A percentile compares a stretch with the other conserved stretches of the same genome.
phyloP scores from a whole-genome alignment of 2,329 filamentous ascomycete genomes.

The Cryphonectria radicalis region DNA sequence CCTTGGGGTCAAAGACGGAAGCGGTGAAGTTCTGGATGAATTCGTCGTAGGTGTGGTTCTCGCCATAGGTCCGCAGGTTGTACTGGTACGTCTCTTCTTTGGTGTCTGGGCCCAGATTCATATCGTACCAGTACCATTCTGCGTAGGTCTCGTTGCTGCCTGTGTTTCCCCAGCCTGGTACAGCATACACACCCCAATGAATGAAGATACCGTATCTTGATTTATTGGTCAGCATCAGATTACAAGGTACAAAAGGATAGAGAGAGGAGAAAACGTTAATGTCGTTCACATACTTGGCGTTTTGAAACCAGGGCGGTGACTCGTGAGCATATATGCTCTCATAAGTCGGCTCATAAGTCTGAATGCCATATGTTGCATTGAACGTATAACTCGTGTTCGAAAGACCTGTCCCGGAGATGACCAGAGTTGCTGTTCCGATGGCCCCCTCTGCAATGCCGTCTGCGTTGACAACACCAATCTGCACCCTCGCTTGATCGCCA shows the following conservation, averaged over 20 bases:
- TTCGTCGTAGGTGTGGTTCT: constrained; percentile 34
- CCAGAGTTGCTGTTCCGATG: constrained; percentile 21
- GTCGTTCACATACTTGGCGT: constrained; percentile 44
- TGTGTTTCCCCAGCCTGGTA: constrained; percentile 59
- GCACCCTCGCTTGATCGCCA: constrained; percentile 27
- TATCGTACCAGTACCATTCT: constrained; percentile 38
- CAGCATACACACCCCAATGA: constrained; percentile 61
- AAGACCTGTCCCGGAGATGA: constrained; percentile 19
- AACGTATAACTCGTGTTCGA: constrained; percentile 23
- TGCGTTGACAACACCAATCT: constrained; percentile 24
- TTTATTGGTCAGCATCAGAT: not conserved
- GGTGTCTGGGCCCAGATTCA: constrained; percentile 27
- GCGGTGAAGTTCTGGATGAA: constrained; percentile 41
- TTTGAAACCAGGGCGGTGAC: constrained; percentile 57
- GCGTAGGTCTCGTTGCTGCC: constrained; percentile 46
- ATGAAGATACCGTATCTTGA: constrained; percentile 59
- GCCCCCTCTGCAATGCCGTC: constrained; percentile 20
- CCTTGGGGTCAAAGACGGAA: constrained; percentile 27
- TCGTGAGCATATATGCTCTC: constrained; percentile 44
- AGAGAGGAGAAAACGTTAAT: not conserved
- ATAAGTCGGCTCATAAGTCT: constrained; percentile 23
- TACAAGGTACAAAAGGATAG: not conserved
- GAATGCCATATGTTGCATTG: constrained; percentile 27
- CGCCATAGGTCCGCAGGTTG: constrained; percentile 29
- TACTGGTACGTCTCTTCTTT: constrained; percentile 31